Evolutionary conservation across 2,329 filamentous ascomycete species (phyloP).

Genomic region (Ciborinia camelliae): DNA sequence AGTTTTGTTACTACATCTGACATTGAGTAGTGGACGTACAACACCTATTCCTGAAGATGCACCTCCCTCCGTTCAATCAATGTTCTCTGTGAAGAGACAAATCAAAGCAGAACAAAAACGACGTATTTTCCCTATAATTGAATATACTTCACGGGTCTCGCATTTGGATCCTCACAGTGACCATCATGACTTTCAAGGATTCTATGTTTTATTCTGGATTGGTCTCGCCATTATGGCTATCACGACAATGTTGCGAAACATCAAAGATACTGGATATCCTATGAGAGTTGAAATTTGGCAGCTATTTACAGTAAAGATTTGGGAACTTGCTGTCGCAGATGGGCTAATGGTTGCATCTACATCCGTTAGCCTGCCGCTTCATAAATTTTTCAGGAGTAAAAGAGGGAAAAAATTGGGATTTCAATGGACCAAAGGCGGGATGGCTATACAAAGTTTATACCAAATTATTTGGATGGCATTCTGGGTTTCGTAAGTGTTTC

Average conservation of each 20-base stretch:
- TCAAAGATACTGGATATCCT: conserved; percentile 88
- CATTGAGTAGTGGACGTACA: conserved; percentile 63
- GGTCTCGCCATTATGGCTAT: conserved; percentile 94
- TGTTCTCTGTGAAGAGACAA: conserved; percentile 80
- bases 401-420: conserved; percentile 49
- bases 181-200: conserved; percentile 91
- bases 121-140: conserved; percentile 87
- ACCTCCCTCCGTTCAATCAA: conserved; percentile 83
- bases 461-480: conserved; percentile 74
- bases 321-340: conserved; percentile 81
- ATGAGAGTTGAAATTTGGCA: conserved; percentile 84
- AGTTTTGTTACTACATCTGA: conserved; percentile 18
- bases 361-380: conserved; percentile 67
- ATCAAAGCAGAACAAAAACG: conserved; percentile 76
- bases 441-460: conserved; percentile 77
- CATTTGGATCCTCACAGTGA: conserved; percentile 93
- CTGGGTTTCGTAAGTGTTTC: conserved; percentile 63
- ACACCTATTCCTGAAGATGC: conserved; percentile 86
- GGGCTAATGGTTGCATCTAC: conserved; percentile 79
- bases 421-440: conserved; percentile 75
- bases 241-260: conserved; percentile 87
- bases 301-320: conserved; percentile 82
- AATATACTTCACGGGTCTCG: conserved; percentile 85
- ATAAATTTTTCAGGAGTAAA: conserved; percentile 60
- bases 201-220: conserved; percentile 98